phyloP scores from a whole-genome alignment of 2,329 filamentous ascomycete genomes.

The Ophiognomonia clavigignenti-juglandacearum region DNA sequence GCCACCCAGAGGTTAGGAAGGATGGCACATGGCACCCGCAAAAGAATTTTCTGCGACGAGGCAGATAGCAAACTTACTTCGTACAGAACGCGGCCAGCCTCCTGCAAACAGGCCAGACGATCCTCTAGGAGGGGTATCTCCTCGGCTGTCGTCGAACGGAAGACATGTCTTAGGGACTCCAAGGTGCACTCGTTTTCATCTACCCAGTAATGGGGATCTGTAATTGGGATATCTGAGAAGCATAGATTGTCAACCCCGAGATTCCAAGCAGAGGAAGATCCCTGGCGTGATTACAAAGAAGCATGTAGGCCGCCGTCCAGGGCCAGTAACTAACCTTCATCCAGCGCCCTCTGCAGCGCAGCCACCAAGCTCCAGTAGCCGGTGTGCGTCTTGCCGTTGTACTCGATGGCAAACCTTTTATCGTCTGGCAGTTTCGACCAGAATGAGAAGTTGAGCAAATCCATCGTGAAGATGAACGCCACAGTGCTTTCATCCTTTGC shows the following conservation, averaged over 20 bases:
- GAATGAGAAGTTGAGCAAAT: slow-evolving; percentile 93
- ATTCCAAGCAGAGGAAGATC: slow-evolving; percentile 8
- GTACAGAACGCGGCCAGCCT: slow-evolving; percentile 76
- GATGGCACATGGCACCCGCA: slow-evolving; percentile 15
- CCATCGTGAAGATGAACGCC: slow-evolving; percentile 96
- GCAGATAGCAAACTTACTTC: slow-evolving; percentile 47
- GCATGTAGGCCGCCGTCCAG: neutral
- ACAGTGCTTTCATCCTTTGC: slow-evolving; percentile 73
- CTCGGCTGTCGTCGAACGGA: slow-evolving; percentile 81
- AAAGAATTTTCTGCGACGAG: neutral
- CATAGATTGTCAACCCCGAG: slow-evolving; percentile 3
- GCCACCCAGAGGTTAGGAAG: no score
- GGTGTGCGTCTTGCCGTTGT: slow-evolving; percentile 77
- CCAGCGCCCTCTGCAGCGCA: slow-evolving; percentile 76
- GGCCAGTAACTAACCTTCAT: slow-evolving; percentile 62
- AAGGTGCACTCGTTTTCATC: slow-evolving; percentile 72
- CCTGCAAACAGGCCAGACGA: slow-evolving; percentile 71
- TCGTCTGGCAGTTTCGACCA: slow-evolving; percentile 72
- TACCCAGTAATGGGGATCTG: slow-evolving; percentile 81
- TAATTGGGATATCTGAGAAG: slow-evolving; percentile 72
- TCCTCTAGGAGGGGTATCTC: slow-evolving; percentile 80
- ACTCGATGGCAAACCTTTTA: slow-evolving; percentile 78
- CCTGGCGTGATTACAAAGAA: slow-evolving; percentile 8
- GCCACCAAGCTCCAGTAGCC: slow-evolving; percentile 96
- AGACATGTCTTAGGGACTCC: slow-evolving; percentile 69